Percentiles rank a stretch among this genome's conserved stretches.
These are phyloP conservation scores for Thielaviopsis ethacetica DNA, from an alignment of 2,329 filamentous ascomycete genomes.

Conservation along the genomic window DNA sequence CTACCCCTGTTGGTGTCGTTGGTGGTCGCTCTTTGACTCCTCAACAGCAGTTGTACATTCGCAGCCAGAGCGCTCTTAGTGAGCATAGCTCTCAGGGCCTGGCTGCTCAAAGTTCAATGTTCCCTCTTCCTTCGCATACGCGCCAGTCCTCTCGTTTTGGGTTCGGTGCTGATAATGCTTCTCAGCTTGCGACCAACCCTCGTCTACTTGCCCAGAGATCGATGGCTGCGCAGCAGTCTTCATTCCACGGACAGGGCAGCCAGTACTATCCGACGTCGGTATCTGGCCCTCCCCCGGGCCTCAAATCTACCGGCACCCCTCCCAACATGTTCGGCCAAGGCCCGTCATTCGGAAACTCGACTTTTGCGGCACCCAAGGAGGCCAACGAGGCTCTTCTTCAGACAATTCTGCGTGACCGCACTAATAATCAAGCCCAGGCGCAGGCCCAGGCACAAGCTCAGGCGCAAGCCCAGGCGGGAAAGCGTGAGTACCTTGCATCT, in stretches of 20 bases:
- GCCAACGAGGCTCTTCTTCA: conserved; percentile 55
- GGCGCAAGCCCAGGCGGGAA: conserved; percentile 44
- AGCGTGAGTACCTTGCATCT: conserved; percentile 98
- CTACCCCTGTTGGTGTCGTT: conserved; percentile 37
- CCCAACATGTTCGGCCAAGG: conserved; percentile 90
- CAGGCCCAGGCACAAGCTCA: conserved; percentile 42
- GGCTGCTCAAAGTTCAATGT: conserved; percentile 28
- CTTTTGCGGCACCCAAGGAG: conserved; percentile 59
- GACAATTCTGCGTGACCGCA: conserved; percentile 58
- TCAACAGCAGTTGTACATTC: conserved; percentile 56
- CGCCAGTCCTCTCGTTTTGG: conserved; percentile 77
- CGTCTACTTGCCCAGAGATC: conserved; percentile 69
- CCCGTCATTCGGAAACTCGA: conserved; percentile 61
- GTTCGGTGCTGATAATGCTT: conserved; percentile 61
- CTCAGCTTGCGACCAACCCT: conserved; percentile 60
- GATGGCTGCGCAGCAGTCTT: conserved; percentile 53
- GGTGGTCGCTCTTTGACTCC: conserved; percentile 58
- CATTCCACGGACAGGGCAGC: conserved; percentile 43
- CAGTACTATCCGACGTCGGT: conserved; percentile 75
- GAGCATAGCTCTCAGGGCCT: conserved; percentile 46
- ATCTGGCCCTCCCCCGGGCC: conserved; percentile 80
- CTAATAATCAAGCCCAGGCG: conserved; percentile 37
- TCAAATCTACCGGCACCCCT: conserved; percentile 89
- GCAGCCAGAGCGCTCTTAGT: conserved; percentile 42
- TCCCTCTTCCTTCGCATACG: conserved; percentile 51